Conservation (phyloP, 2,329 filamentous ascomycete species). For the Alternaria infectoria region DNA sequence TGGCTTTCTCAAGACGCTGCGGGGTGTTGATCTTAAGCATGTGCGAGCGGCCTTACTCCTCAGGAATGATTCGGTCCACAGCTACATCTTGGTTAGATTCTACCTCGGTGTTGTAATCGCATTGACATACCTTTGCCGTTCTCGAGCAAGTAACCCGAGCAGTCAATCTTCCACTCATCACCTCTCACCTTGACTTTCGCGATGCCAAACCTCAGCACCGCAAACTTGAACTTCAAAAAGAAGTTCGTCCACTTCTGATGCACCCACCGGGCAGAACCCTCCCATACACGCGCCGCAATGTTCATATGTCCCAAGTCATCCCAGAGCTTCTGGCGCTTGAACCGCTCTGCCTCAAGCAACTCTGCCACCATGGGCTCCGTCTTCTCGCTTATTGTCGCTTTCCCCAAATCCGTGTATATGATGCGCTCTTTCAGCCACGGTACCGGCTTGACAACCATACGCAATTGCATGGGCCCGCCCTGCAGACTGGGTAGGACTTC, state of each 20-base stretch:
- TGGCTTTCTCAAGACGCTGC: not conserved
- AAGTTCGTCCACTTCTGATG: constrained; percentile 47
- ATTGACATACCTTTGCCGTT: constrained; percentile 42
- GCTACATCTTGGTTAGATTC: constrained; percentile 27
- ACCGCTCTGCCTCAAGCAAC: constrained; percentile 38
- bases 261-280: constrained; percentile 38
- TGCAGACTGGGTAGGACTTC: constrained; percentile 39
- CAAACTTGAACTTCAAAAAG: constrained; percentile 45
- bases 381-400: constrained; percentile 41
- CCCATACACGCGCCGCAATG: constrained; percentile 31
- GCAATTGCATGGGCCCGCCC: constrained; percentile 39
- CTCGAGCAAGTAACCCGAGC: constrained; percentile 40
- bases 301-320: constrained; percentile 35
- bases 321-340: constrained; percentile 31
- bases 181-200: constrained; percentile 38
- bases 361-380: constrained; percentile 39
- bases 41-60: constrained; percentile 19
- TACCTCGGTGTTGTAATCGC: no score
- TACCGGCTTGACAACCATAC: constrained; percentile 32
- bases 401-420: constrained; percentile 36
- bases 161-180: constrained; percentile 47
- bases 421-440: constrained; percentile 37
- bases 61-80: constrained; percentile 40
- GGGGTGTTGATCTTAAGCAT: not conserved
- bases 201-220: constrained; percentile 42